phyloP scores from a whole-genome alignment of 805 yeast genomes.

The Yarrowia yakushimensis region DNA sequence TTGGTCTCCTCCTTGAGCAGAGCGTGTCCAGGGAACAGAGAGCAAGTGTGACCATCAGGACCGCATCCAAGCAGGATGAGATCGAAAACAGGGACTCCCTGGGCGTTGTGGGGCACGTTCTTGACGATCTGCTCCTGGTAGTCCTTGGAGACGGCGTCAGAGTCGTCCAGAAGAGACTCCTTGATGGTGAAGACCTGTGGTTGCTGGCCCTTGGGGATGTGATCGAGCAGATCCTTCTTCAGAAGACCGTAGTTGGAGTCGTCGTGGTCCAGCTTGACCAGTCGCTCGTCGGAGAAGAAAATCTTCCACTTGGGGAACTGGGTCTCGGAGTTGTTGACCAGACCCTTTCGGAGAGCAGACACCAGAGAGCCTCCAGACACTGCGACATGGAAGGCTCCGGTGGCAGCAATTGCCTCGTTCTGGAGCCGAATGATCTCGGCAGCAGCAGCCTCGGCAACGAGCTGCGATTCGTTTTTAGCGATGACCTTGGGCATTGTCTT shows the following conservation, averaged over 20 bases:
- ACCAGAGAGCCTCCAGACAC: slow-evolving; percentile 90
- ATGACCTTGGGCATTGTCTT: slow-evolving; percentile 20
- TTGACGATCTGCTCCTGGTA: slow-evolving; percentile 60
- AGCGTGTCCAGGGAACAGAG: slow-evolving; percentile 81
- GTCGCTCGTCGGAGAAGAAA: slow-evolving; percentile 85
- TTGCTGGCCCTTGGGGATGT: slow-evolving; percentile 41
- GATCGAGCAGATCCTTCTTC: slow-evolving; percentile 55
- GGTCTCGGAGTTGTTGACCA: slow-evolving; percentile 51
- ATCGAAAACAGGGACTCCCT: slow-evolving; percentile 52
- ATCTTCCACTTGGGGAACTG: slow-evolving; percentile 48
- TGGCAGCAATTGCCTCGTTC: slow-evolving; percentile 16
- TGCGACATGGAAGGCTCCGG: slow-evolving; percentile 61
- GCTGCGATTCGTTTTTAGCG: slow-evolving; percentile 13
- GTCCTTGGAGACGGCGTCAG: slow-evolving; percentile 55
- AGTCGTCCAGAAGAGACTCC: slow-evolving; percentile 54
- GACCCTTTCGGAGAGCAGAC: slow-evolving; percentile 60
- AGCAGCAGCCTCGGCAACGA: slow-evolving; percentile 20
- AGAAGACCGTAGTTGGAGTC: slow-evolving; percentile 87
- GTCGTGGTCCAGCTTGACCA: slow-evolving; percentile 74
- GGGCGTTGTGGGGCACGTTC: slow-evolving; percentile 37
- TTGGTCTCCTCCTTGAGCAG: slow-evolving; percentile 54
- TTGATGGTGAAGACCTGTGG: slow-evolving; percentile 69
- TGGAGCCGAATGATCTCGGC: slow-evolving; percentile 11
- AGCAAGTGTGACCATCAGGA: slow-evolving; percentile 95
- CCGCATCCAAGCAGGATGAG: slow-evolving; percentile 83